phyloP scores from a whole-genome alignment of 2,329 filamentous ascomycete species.

The Alternaria postmessia region DNA sequence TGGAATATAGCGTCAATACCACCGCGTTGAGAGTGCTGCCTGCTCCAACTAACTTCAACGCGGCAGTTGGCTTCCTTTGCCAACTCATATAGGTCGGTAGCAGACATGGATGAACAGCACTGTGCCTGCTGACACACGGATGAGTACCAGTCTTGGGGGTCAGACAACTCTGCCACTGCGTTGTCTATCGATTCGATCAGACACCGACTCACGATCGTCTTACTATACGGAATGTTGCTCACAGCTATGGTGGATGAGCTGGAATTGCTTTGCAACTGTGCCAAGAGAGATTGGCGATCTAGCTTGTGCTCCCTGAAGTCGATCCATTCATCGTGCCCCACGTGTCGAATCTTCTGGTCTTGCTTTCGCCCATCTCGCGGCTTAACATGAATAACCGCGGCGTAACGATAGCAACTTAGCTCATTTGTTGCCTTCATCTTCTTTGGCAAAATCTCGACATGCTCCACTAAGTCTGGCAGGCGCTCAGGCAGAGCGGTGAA shows the following conservation, averaged over 20 bases:
- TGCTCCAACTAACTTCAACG: slow-evolving; percentile 10
- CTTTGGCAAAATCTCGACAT: slow-evolving; percentile 20
- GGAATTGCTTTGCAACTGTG: background rate
- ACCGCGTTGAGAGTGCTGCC: slow-evolving; percentile 7
- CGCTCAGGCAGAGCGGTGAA: slow-evolving; percentile 7
- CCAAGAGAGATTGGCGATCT: background rate
- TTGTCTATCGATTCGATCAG: background rate
- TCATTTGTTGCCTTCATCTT: slow-evolving; percentile 20
- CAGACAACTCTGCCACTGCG: background rate
- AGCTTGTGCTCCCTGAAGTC: background rate
- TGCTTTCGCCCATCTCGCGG: background rate
- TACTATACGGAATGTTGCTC: slow-evolving; percentile 6
- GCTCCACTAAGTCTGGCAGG: slow-evolving; percentile 2
- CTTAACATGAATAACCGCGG: slow-evolving; percentile 11
- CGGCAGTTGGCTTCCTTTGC: background rate
- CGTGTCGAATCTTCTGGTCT: background rate
- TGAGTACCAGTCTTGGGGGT: background rate
- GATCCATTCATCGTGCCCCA: no score
- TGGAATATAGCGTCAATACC: slow-evolving; percentile 10
- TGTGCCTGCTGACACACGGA: background rate
- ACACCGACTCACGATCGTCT: background rate
- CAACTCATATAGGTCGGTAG: background rate
- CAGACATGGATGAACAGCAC: background rate
- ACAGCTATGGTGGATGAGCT: background rate
- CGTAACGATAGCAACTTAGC: slow-evolving; percentile 16